These are phyloP conservation scores for Diaporthe sp. DNA, from an alignment of 2,329 filamentous ascomycete genomes.

Conservation along the genomic window DNA sequence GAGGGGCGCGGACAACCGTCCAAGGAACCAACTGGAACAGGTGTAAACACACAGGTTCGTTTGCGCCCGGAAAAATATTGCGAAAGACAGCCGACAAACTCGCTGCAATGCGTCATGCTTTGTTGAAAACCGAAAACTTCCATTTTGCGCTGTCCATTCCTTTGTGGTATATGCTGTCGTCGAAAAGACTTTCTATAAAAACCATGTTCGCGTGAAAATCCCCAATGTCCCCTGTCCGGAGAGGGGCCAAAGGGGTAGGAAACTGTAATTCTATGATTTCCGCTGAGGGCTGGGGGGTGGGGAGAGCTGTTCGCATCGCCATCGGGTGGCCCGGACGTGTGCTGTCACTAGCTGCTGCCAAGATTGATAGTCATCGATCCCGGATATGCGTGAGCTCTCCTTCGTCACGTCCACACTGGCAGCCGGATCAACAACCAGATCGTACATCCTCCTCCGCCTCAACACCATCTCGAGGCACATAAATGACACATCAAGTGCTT, in stretches of 20 bases:
- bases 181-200: conserved; percentile 40
- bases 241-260: conserved; percentile 16
- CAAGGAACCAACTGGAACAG: not conserved
- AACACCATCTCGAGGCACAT: conserved; percentile 36
- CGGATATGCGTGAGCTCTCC: conserved; percentile 3
- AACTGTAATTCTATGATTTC: conserved; percentile 27
- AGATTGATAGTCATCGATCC: conserved; percentile 20
- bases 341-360: conserved; percentile 14
- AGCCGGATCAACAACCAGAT: conserved; percentile 32
- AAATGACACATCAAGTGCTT: conserved; percentile 37
- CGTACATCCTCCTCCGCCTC: conserved; percentile 37
- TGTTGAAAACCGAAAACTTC: conserved; percentile 27
- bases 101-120: conserved; percentile 39
- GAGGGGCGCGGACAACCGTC: not conserved
- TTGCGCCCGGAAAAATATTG: conserved; percentile 6
- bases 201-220: conserved; percentile 31
- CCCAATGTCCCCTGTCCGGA: not conserved
- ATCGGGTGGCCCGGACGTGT: not conserved
- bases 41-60: not conserved
- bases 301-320: conserved; percentile 11
- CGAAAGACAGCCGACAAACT: conserved; percentile 27
- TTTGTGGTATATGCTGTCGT: conserved; percentile 42
- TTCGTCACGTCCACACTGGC: conserved; percentile 14
- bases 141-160: conserved; percentile 34
- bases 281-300: not conserved